Evolutionary conservation across 2,329 filamentous ascomycete species (phyloP).

Genomic region (Metarhizium album): DNA sequence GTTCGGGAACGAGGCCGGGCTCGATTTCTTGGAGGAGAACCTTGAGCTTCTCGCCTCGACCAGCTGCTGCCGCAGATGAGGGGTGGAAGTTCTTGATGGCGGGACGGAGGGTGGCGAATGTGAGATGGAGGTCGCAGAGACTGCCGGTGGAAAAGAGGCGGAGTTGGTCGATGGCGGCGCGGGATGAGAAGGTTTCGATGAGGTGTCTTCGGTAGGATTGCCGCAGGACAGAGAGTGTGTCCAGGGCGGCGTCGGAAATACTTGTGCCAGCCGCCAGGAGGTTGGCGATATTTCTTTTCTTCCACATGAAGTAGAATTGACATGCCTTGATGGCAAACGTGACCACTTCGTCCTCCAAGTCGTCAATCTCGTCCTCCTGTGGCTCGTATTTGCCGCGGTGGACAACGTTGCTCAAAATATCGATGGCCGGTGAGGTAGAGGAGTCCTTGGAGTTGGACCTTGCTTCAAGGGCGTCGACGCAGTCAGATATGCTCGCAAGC

Average conservation of each 20-base stretch:
- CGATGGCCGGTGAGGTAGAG: constrained; percentile 42
- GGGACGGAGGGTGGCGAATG: constrained; percentile 63
- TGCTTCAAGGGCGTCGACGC: constrained; percentile 62
- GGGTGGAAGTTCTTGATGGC: constrained; percentile 30
- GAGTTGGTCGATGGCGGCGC: constrained; percentile 64
- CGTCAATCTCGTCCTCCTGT: constrained; percentile 59
- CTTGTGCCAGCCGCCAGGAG: constrained; percentile 43
- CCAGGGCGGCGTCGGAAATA: constrained; percentile 47
- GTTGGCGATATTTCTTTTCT: constrained; percentile 51
- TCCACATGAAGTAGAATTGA: constrained; percentile 95
- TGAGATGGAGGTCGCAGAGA: constrained; percentile 70
- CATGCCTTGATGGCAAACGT: constrained; percentile 64
- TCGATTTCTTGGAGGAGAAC: constrained; percentile 58
- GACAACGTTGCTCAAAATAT: constrained; percentile 61
- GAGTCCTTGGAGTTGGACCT: constrained; percentile 36
- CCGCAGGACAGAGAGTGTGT: constrained; percentile 45
- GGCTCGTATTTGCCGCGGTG: constrained; percentile 62
- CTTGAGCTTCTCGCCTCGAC: constrained; percentile 21
- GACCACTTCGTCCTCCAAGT: constrained; percentile 69
- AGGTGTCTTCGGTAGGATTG: constrained; percentile 50
- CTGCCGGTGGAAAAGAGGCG: constrained; percentile 65
- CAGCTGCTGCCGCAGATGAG: constrained; percentile 13
- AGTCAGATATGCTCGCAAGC: constrained; percentile 69
- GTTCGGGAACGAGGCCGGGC: constrained; percentile 49
- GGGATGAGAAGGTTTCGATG: constrained; percentile 57